phyloP scores from a whole-genome alignment of 2,329 filamentous ascomycete species.

The Pseudocercospora vitis region DNA sequence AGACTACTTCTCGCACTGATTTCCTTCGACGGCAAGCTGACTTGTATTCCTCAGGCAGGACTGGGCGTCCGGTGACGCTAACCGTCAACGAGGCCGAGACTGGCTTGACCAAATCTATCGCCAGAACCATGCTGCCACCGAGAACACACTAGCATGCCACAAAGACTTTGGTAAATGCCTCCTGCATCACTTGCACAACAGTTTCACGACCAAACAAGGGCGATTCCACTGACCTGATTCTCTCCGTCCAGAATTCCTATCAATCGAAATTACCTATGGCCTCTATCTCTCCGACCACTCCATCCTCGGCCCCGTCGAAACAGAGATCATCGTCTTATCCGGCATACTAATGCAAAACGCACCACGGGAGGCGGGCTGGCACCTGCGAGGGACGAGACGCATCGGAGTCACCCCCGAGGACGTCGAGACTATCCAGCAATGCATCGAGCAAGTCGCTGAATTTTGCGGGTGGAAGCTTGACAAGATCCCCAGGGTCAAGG shows the following conservation, averaged over 20 bases:
- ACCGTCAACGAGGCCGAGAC: conserved; percentile 52
- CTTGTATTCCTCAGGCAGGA: conserved; percentile 43
- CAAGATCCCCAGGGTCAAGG: conserved; percentile 41
- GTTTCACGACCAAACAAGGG: too few species aligned
- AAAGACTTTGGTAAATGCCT: too few species aligned
- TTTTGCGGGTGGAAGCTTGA: conserved; percentile 40
- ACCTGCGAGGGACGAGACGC: conserved; percentile 52
- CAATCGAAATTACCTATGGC: conserved; percentile 58
- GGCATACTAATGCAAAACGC: conserved; percentile 62
- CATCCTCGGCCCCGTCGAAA: conserved; percentile 56
- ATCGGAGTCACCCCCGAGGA: conserved; percentile 51
- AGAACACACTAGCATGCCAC: conserved; percentile 45
- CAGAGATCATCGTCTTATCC: conserved; percentile 55
- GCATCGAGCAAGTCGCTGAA: conserved; percentile 41
- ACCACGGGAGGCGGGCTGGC: conserved; percentile 55
- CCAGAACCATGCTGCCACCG: conserved; percentile 47
- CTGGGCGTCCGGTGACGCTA: conserved; percentile 60
- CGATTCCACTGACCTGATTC: too few species aligned
- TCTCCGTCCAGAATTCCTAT: conserved; percentile 57
- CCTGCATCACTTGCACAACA: too few species aligned
- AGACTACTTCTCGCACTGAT: too few species aligned
- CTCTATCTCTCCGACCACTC: conserved; percentile 58
- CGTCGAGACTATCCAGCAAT: conserved; percentile 46
- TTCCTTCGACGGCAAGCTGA: too few species aligned
- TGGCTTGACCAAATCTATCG: conserved; percentile 61